phyloP scores from a whole-genome alignment of 176 grass and related monocot genomes.

The Phyllostachys edulis region DNA sequence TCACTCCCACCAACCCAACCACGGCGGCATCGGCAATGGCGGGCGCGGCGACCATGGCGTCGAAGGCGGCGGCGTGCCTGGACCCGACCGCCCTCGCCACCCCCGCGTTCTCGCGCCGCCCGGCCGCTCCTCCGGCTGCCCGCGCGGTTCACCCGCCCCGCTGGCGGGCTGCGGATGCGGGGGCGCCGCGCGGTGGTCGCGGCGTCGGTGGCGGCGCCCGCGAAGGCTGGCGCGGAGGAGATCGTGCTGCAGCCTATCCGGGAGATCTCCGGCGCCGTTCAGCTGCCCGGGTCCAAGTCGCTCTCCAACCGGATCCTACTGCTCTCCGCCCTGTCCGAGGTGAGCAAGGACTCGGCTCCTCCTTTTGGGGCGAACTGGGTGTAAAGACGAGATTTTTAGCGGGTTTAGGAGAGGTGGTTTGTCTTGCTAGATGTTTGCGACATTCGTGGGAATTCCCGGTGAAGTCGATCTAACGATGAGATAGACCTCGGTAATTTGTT shows the following conservation, averaged over 20 bases:
- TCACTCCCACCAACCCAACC: neutral
- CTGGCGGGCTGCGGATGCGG: conserved; percentile 5
- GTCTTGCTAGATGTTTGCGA: neutral
- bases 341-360: conserved; percentile 7
- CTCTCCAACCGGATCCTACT: conserved; percentile 98
- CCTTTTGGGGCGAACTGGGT: neutral
- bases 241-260: conserved; percentile 85
- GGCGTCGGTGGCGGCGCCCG: conserved; percentile 46
- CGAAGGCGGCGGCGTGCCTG: conserved; percentile 29
- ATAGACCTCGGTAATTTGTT: neutral
- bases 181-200: conserved; percentile 10
- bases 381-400: conserved; percentile 6
- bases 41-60: conserved; percentile 9
- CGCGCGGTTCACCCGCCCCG: neutral
- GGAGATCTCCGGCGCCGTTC: conserved; percentile 88
- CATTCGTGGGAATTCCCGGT: neutral
- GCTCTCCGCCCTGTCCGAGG: conserved; percentile 84
- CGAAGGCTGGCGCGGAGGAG: conserved; percentile 61
- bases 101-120: conserved; percentile 1
- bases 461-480: neutral
- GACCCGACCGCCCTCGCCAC: conserved; percentile 29
- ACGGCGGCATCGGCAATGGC: conserved; percentile 3
- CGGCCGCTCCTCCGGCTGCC: neutral
- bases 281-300: conserved; percentile 93
- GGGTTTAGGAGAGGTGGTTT: neutral